These are phyloP conservation scores for Mycena floridula DNA, from an alignment of 768 basidiomycete species.

Conservation along the genomic window DNA sequence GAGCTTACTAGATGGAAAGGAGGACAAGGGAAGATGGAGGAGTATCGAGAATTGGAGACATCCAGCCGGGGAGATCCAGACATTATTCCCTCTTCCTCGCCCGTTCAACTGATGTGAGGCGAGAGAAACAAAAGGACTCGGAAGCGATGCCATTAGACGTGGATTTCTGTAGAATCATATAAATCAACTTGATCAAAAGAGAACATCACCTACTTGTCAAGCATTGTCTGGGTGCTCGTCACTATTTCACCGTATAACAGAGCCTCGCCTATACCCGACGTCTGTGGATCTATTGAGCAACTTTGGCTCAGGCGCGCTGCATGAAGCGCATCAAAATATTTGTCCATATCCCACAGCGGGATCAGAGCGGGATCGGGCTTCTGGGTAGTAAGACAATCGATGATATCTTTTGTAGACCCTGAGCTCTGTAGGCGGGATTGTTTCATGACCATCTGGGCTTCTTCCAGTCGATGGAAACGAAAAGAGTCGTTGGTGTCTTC, in stretches of 20 bases:
- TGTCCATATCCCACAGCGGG: slow-evolving; percentile 64
- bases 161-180: slow-evolving; percentile 73
- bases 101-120: slow-evolving; percentile 87
- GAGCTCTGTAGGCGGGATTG: slow-evolving; percentile 12
- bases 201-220: slow-evolving; percentile 67
- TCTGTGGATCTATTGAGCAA: slow-evolving; percentile 11
- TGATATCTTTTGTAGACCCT: slow-evolving; percentile 41
- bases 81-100: slow-evolving; percentile 81
- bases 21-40: slow-evolving; percentile 48
- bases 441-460: slow-evolving; percentile 24
- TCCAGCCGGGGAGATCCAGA: slow-evolving; percentile 90
- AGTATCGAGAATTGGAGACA: slow-evolving; percentile 83
- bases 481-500: slow-evolving; percentile 71
- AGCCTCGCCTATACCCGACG: slow-evolving; percentile 67
- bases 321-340: slow-evolving; percentile 54
- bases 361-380: slow-evolving; percentile 49
- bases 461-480: slow-evolving; percentile 39
- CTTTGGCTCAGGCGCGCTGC: slow-evolving; percentile 22
- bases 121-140: slow-evolving; percentile 73
- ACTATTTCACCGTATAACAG: slow-evolving; percentile 85
- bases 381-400: slow-evolving; percentile 40
- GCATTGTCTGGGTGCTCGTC: slow-evolving; percentile 91
- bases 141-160: slow-evolving; percentile 57
- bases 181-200: slow-evolving; percentile 2
- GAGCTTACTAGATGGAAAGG: slow-evolving; percentile 55